Conservation (phyloP, 176 grass and related monocot species). For the Carex cristatella region DNA sequence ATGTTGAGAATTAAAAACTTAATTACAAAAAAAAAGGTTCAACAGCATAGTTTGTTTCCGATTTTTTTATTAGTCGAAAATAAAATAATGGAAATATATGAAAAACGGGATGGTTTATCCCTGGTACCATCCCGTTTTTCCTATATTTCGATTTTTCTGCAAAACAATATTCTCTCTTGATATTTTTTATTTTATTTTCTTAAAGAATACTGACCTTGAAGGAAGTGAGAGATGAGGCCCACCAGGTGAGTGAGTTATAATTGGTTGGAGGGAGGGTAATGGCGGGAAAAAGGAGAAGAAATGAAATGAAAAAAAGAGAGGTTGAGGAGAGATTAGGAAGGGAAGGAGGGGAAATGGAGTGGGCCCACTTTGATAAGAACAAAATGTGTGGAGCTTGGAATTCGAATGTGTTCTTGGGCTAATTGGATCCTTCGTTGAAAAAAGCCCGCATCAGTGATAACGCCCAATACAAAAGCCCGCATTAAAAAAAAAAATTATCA, state of each 20-base stretch:
- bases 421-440: too few species aligned
- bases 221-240: background rate
- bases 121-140: too few species aligned
- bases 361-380: background rate
- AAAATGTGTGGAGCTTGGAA: constrained; percentile 10
- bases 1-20: too few species aligned
- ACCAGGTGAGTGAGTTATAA: background rate
- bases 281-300: constrained; percentile 11
- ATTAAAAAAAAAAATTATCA: background rate
- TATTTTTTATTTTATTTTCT: too few species aligned
- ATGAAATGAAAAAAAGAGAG: background rate
- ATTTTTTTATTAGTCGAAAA: too few species aligned
- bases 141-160: too few species aligned
- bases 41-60: background rate
- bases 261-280: background rate
- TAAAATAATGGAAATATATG: too few species aligned
- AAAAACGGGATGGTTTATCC: too few species aligned
- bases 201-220: background rate
- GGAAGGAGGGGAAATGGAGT: background rate
- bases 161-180: too few species aligned
- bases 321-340: background rate
- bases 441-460: background rate
- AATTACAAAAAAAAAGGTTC: background rate
- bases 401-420: background rate
- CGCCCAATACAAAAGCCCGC: constrained; percentile 7